Percentiles rank a stretch among this genome's conserved stretches.
These are phyloP conservation scores for Komagataella mondaviorum DNA, from an alignment of 805 yeast genomes.

Conservation along the genomic window DNA sequence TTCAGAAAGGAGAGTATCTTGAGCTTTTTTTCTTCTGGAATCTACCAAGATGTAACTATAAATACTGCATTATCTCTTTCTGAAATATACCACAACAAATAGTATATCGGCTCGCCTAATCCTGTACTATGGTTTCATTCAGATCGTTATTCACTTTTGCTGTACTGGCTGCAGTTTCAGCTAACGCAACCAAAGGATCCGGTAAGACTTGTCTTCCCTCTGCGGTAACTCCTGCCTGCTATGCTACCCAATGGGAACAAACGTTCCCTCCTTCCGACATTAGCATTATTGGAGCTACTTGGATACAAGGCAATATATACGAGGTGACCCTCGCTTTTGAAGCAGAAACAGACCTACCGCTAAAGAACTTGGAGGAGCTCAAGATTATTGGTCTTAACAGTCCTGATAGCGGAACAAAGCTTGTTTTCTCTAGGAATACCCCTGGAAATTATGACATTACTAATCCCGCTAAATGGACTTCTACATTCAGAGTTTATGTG, in stretches of 20 bases:
- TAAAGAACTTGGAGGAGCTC: background rate
- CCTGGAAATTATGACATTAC: background rate
- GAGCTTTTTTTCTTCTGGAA: no score
- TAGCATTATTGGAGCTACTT: background rate
- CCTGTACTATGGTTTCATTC: background rate
- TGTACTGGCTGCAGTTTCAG: background rate
- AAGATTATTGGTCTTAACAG: background rate
- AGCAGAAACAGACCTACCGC: background rate
- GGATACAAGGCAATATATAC: background rate
- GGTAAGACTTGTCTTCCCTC: background rate
- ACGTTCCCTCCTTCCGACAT: constrained; percentile 2
- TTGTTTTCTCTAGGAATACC: background rate
- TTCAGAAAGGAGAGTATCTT: background rate
- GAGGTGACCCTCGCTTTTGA: background rate
- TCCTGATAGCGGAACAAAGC: background rate
- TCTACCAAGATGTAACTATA: background rate
- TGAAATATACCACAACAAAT: background rate
- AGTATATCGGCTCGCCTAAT: background rate
- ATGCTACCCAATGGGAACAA: background rate
- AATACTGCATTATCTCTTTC: background rate
- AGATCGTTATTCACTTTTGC: background rate
- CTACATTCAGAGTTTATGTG: background rate
- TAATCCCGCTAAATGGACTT: background rate
- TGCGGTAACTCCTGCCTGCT: background rate
- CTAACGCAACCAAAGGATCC: background rate